Evolutionary conservation across 1,139 yeast species (phyloP), one percentile per base, ranked within the genome.

Genomic region (Saccharomyces hybrid): DNA sequence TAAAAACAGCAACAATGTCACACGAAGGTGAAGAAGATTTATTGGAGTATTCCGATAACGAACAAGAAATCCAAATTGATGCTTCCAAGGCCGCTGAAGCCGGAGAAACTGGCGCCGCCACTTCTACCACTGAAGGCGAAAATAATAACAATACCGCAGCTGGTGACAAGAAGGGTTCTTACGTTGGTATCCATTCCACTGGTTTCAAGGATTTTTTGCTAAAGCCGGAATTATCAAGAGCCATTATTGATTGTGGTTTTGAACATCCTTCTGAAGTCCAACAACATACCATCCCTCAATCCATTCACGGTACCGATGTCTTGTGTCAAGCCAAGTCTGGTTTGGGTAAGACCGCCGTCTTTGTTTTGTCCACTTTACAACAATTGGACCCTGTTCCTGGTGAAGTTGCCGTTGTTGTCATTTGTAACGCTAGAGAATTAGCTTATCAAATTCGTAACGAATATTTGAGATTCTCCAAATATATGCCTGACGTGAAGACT

Each of bases 211-310:
- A 93, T 76, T 93, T 93, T 76, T 78, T 93, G 70, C 81, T 93
- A 74, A 93, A 93, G 78, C 97, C 98, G 27, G 99, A 93, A 75
- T 81, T 93, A 66, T 81, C 93, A 68, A 86, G 99, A 76, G 99
- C 99, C 62, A 93, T 93, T 71, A 96, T 93, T 65, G 99, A 93
- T 75, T 90, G 97, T 79, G 99, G 99, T 80, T 93, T 93, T 72
- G 99, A 93, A 79, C 99, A 93, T 78, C 99, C 99, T 63, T 90
- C 97, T 61, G 99, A 93, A 84, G 99, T 93, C 64, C 99, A 93
- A 79, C 99, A 93, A 78, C 95, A 90, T 67, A 89, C 97, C 77
- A 93, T 93, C 70, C 99, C 99, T 56, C 99, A 93, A 77, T 88
- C 98, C 56, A 90, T 93, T 69, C 86, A 93, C 68, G 99, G 99